A percentile compares a stretch with the other conserved stretches of the same genome.
Conservation (phyloP, 805 yeast species). For the Yarrowia bubula region DNA sequence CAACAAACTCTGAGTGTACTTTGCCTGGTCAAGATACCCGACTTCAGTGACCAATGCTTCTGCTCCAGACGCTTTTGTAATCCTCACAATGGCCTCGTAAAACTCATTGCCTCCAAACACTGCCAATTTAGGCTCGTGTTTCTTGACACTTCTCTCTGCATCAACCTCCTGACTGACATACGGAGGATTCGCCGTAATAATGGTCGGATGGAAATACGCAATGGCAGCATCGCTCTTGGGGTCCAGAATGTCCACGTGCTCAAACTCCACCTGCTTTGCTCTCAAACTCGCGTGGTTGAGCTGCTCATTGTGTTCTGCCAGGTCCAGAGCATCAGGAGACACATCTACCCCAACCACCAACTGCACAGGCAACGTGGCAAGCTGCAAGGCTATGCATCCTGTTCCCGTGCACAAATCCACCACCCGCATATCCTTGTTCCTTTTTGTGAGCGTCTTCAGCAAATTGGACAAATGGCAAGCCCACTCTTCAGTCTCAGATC, state of each 20-base stretch:
- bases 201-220: constrained; percentile 18
- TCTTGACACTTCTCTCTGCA: constrained; percentile 7
- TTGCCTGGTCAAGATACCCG: constrained; percentile 21
- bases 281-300: background rate
- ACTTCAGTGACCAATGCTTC: background rate
- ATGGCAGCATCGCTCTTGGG: background rate
- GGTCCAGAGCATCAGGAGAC: background rate
- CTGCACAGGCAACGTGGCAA: constrained; percentile 17
- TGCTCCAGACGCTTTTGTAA: background rate
- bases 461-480: background rate
- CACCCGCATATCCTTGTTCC: background rate
- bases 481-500: constrained; percentile 20
- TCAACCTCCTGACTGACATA: constrained; percentile 28
- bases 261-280: background rate
- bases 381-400: constrained; percentile 13
- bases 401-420: constrained; percentile 21
- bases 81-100: background rate
- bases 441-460: background rate
- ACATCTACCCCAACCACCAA: constrained; percentile 16
- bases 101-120: constrained; percentile 24
- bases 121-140: constrained; percentile 19
- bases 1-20: constrained; percentile 1
- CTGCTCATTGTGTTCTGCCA: background rate
- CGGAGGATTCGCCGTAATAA: constrained; percentile 24
- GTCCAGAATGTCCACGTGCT: background rate